A percentile compares a stretch with the other conserved stretches of the same genome.
Evolutionary conservation across 1,284 basidiomycete genomes (phyloP).

Genomic region (Wallemia ichthyophaga): DNA sequence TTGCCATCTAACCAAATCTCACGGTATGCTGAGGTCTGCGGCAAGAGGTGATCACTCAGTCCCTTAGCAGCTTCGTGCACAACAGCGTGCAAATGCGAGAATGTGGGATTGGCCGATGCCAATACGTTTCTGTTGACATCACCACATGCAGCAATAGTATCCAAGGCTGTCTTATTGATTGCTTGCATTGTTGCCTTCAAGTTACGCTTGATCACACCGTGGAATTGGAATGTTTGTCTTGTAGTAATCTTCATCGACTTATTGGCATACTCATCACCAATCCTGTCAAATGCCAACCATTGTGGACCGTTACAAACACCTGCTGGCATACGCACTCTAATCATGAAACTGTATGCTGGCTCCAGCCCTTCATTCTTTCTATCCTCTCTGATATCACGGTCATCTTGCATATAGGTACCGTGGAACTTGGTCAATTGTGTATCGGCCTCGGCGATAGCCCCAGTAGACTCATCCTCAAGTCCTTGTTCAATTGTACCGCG

Average conservation of each 20-base stretch:
- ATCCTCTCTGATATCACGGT: slow-evolving; percentile 92
- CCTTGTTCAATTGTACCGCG: slow-evolving; percentile 80
- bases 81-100: slow-evolving; percentile 54
- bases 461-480: slow-evolving; percentile 56
- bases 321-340: slow-evolving; percentile 79
- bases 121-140: slow-evolving; percentile 94
- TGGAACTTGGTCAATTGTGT: slow-evolving; percentile 96
- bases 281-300: slow-evolving; percentile 85
- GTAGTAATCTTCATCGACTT: slow-evolving; percentile 94
- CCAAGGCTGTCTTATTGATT: slow-evolving; percentile 70
- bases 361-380: slow-evolving; percentile 74
- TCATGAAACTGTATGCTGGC: slow-evolving; percentile 96
- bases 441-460: slow-evolving; percentile 64
- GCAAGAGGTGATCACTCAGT: slow-evolving; percentile 62
- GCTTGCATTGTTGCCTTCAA: slow-evolving; percentile 87
- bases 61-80: slow-evolving; percentile 63
- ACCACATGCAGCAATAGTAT: slow-evolving; percentile 92
- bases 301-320: slow-evolving; percentile 74
- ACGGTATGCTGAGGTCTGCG: slow-evolving; percentile 77
- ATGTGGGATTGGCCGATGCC: slow-evolving; percentile 64
- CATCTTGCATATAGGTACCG: slow-evolving; percentile 88
- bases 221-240: slow-evolving; percentile 97
- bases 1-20: slow-evolving; percentile 99
- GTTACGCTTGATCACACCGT: slow-evolving; percentile 89
- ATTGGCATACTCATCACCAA: slow-evolving; percentile 79